These are phyloP conservation scores for Pythium utonaiense DNA, from an alignment of 352 stramenopile species.

Conservation along the genomic window DNA sequence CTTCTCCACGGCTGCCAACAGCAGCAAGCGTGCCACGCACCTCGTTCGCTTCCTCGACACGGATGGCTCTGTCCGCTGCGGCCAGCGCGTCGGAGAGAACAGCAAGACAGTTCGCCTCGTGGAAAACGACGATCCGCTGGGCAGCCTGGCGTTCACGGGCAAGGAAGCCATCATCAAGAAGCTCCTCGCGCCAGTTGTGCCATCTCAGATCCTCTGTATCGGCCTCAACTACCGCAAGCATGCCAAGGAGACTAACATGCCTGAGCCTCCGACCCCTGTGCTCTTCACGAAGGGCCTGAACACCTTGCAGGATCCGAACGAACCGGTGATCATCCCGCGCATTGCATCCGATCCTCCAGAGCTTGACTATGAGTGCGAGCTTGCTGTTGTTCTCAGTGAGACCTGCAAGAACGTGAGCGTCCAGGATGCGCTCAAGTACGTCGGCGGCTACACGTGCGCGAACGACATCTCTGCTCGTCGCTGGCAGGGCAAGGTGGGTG, in stretches of 20 bases:
- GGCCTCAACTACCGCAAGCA: constrained; percentile 91
- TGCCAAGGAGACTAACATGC: constrained; percentile 83
- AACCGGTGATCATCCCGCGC: constrained; percentile 76
- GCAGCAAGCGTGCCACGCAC: constrained; percentile 35
- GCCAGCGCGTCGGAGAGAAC: constrained; percentile 37
- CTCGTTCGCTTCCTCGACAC: constrained; percentile 72
- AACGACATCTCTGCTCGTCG: constrained; percentile 88
- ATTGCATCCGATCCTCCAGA: constrained; percentile 61
- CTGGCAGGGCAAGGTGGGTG: constrained; percentile 85
- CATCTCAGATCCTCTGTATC: constrained; percentile 82
- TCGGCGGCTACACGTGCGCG: constrained; percentile 85
- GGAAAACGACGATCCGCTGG: constrained; percentile 64
- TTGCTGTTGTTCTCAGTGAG: constrained; percentile 86
- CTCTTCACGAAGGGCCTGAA: constrained; percentile 89
- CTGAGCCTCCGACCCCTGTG: constrained; percentile 70
- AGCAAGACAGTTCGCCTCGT: constrained; percentile 46
- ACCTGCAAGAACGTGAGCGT: constrained; percentile 79
- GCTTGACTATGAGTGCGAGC: constrained; percentile 90
- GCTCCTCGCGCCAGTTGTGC: constrained; percentile 75
- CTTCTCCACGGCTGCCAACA: constrained; percentile 17
- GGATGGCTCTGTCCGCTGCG: constrained; percentile 50
- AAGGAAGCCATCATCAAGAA: constrained; percentile 59
- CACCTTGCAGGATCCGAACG: constrained; percentile 71
- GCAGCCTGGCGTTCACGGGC: constrained; percentile 57
- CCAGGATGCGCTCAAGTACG: constrained; percentile 78